These are phyloP conservation scores for Saturnispora serradocipensis DNA, from an alignment of 805 yeast species.

Conservation along the genomic window DNA sequence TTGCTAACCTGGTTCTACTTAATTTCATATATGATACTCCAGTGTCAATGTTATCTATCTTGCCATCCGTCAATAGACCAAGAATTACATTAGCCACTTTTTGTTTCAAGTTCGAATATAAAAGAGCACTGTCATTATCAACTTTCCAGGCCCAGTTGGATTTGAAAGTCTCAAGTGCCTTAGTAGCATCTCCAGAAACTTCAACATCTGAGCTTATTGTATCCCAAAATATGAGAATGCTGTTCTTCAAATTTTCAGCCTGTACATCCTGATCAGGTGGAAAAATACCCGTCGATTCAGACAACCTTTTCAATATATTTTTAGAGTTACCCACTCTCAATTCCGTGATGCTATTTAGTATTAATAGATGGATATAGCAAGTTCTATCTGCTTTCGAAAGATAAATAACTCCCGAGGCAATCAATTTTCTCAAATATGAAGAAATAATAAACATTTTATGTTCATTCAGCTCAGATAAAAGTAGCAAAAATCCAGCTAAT, in stretches of 20 bases:
- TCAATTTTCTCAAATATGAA: constrained; percentile 66
- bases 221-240: constrained; percentile 1
- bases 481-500: constrained; percentile 30
- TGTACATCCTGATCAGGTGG: background rate
- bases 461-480: constrained; percentile 42
- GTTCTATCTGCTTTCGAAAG: constrained; percentile 42
- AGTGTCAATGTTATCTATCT: background rate
- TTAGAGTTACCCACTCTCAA: constrained; percentile 32
- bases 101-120: constrained; percentile 1
- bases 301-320: constrained; percentile 24
- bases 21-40: background rate
- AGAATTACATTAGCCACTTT: background rate
- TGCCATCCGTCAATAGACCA: background rate
- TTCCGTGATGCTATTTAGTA: constrained; percentile 52
- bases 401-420: constrained; percentile 80
- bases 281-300: constrained; percentile 19
- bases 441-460: constrained; percentile 46
- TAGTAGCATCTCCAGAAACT: background rate
- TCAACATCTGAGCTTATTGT: background rate
- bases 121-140: background rate
- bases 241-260: background rate
- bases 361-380: constrained; percentile 41
- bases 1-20: background rate
- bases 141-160: constrained; percentile 6
- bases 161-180: background rate